These are phyloP conservation scores for Cucumis melo DNA, from an alignment of 306 rosid genomes.

Conservation along the genomic window DNA sequence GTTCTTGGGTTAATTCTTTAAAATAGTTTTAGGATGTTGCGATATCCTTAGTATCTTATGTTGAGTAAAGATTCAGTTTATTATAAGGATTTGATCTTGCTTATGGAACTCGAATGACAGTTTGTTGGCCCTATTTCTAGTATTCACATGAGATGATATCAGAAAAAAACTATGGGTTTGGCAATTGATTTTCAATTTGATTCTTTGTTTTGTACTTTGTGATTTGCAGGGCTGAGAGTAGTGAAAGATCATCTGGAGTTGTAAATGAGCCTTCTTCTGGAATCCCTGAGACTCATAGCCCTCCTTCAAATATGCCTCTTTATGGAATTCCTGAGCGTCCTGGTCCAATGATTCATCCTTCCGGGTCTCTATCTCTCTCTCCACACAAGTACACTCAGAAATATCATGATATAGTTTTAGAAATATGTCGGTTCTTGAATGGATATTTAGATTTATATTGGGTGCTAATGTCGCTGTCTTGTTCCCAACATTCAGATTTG, in stretches of 20 bases:
- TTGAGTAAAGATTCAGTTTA: neutral
- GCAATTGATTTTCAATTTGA: neutral
- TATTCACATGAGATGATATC: neutral
- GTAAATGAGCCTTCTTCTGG: conserved; percentile 20
- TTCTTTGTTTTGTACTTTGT: neutral
- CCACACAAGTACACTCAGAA: neutral
- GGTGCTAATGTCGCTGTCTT: neutral
- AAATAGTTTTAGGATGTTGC: neutral
- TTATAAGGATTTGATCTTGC: neutral
- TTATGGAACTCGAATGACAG: neutral
- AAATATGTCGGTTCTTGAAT: neutral
- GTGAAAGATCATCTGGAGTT: conserved; percentile 20
- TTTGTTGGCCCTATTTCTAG: neutral
- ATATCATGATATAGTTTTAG: neutral
- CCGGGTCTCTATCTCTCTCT: conserved; percentile 25
- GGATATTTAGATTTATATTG: neutral
- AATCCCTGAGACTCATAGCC: conserved; percentile 23
- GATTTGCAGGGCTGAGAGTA: conserved; percentile 33
- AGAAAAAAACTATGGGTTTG: neutral
- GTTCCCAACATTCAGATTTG: neutral
- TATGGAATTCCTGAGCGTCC: conserved; percentile 26
- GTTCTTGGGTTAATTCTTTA: neutral
- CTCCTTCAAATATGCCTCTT: conserved; percentile 15
- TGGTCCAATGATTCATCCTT: conserved; percentile 23
- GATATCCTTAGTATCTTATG: neutral